Base-by-base conservation (phyloP, 108 stramenopile species). In the Mediolabrus comicus region DNA sequence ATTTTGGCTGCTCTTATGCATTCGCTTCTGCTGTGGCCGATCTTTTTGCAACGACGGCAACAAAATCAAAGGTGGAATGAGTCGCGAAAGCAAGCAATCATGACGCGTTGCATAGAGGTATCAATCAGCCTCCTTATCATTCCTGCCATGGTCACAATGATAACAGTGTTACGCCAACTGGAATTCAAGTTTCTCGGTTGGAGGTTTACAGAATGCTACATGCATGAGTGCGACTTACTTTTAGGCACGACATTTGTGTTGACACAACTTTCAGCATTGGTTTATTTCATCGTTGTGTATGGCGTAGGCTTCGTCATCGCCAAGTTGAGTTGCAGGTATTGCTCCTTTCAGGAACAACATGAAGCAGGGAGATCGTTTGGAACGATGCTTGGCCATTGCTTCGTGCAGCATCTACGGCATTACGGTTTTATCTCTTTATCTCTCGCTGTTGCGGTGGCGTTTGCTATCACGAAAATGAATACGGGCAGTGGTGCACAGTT, bases 221-320 rank as follows among this genome's bases (percentile, higher is more conserved):
- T 33, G 38, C 75, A 75, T 4, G 75, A 75, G 34, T 75, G 67
- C 36, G 62, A 69, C 22, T 12, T 75, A 46, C 75, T 75, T 52
- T 14, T 69, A 16, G 75, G 75, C 19, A 75, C 75, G 30, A 43
- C 52, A 32, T 69, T 69, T 56, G 46, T 68, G 31, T 46, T 75
- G 31, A 26, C 75, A 35, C 75, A 75, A 53, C 31, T 68, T 27
- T 53, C 67, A 9, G 54, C 62, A 26, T 17, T 62, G 17, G 3
- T 62, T 57, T 64, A 69, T 26, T 68, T 62, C 30, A n/a, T 75
- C 12, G 52, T 69, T 41, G 59, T 59, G 12, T 56, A 56, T 30
- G 67, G 61, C 17, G 43, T 46, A 49, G 43, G 43, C 36, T 28
- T 46, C n/a, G 17, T 57, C 46, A 30, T 53, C 31, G 46, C 38